Evolutionary conservation across 2,329 filamentous ascomycete genomes (phyloP).

Genomic region (Neofusicoccum cordaticola): DNA sequence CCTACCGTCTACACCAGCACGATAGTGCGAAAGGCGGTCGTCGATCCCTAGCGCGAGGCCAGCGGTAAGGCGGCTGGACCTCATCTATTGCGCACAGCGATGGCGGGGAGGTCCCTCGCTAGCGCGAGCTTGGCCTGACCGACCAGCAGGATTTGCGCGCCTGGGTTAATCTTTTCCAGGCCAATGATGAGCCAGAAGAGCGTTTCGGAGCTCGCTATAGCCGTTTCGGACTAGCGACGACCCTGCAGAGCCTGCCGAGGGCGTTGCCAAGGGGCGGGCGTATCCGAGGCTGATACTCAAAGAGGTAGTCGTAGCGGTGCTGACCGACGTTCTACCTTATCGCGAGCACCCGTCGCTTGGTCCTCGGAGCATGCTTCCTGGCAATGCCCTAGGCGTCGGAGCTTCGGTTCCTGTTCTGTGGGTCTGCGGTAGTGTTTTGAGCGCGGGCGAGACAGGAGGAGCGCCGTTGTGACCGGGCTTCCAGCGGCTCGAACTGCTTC

Average conservation of each 20-base stretch:
- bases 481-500: not conserved
- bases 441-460: no score
- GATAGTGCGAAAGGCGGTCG: not conserved
- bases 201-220: not conserved
- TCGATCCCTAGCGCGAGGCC: not conserved
- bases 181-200: not conserved
- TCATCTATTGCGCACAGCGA: not conserved
- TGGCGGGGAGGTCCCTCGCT: not conserved
- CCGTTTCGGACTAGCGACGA: not conserved
- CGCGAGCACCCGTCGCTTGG: not conserved
- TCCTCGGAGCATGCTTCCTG: not conserved
- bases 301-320: not conserved
- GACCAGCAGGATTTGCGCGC: not conserved
- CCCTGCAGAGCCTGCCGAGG: not conserved
- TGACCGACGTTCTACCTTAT: not conserved
- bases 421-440: not conserved
- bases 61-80: not conserved
- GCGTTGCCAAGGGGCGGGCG: constrained; percentile 8
- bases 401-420: not conserved
- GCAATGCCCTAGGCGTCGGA: not conserved
- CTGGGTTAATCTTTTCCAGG: not conserved
- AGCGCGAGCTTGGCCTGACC: not conserved
- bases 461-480: not conserved
- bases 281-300: constrained; percentile 4
- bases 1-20: not conserved